These are phyloP conservation scores for Hordeum vulgare DNA, from an alignment of 176 grass and related monocot species.

Conservation along the genomic window DNA sequence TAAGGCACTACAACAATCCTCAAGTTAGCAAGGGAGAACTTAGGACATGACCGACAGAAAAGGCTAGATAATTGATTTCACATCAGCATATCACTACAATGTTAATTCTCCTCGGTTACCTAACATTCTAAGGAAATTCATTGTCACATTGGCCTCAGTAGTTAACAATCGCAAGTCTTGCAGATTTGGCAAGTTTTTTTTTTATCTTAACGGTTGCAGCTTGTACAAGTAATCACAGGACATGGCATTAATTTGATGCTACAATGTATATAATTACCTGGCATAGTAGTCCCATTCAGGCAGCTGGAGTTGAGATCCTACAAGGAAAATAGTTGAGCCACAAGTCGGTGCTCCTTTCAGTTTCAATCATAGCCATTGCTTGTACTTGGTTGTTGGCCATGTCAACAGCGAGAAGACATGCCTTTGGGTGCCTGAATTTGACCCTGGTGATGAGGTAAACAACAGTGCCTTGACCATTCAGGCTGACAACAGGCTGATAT, in stretches of 20 bases:
- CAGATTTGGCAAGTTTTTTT: background rate
- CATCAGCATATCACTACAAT: background rate
- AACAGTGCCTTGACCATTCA: background rate
- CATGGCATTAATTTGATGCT: background rate
- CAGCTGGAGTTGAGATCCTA: background rate
- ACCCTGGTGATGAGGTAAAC: slow-evolving; percentile 4
- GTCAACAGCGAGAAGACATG: background rate
- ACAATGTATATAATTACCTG: background rate
- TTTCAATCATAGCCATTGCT: background rate
- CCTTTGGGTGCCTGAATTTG: background rate
- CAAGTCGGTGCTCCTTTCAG: background rate
- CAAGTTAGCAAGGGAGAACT: background rate
- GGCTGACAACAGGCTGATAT: background rate
- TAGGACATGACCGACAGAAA: background rate
- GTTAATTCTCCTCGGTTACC: background rate
- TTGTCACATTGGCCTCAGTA: background rate
- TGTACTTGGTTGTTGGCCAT: background rate
- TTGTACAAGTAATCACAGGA: background rate
- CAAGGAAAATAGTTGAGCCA: background rate
- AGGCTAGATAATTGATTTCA: background rate
- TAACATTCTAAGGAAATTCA: background rate
- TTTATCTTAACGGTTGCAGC: background rate
- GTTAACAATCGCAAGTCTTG: background rate
- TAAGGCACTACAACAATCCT: background rate
- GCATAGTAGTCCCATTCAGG: background rate